These are phyloP conservation scores for Xylaria polymorpha DNA, from an alignment of 2,329 filamentous ascomycete species.

Conservation along the genomic window DNA sequence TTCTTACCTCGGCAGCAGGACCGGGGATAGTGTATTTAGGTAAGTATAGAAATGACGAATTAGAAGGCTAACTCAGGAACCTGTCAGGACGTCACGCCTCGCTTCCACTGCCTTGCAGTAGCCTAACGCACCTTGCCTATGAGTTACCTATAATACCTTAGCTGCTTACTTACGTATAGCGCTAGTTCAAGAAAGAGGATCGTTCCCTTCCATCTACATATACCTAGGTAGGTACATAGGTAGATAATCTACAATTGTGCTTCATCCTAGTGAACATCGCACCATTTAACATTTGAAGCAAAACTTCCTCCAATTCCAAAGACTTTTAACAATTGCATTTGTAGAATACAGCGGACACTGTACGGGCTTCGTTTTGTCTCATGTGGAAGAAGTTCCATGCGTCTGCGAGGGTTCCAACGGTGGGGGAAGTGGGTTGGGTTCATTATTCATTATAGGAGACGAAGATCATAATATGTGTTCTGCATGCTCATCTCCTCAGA, in stretches of 20 bases:
- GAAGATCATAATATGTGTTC: slow-evolving; percentile 33
- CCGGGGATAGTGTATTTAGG: too few species aligned
- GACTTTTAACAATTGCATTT: neutral
- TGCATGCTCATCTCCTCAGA: slow-evolving; percentile 2
- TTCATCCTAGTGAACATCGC: neutral
- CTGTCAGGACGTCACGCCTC: neutral
- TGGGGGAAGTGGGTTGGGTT: slow-evolving; percentile 23
- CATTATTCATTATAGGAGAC: slow-evolving; percentile 26
- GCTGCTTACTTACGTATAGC: too few species aligned
- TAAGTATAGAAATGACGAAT: too few species aligned
- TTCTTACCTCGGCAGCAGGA: too few species aligned
- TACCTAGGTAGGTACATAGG: too few species aligned
- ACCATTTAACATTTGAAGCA: neutral
- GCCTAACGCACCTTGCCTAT: too few species aligned
- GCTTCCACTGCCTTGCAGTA: neutral
- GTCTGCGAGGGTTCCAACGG: slow-evolving; percentile 1
- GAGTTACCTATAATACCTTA: too few species aligned
- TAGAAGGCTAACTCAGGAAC: neutral
- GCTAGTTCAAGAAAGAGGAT: too few species aligned
- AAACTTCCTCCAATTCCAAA: neutral
- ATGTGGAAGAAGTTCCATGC: slow-evolving; percentile 4
- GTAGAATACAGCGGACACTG: slow-evolving; percentile 11
- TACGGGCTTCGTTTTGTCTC: slow-evolving; percentile 4
- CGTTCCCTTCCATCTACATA: too few species aligned
- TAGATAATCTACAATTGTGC: neutral